Conservation (phyloP, 306 rosid species). For the Castanea mollissima region DNA sequence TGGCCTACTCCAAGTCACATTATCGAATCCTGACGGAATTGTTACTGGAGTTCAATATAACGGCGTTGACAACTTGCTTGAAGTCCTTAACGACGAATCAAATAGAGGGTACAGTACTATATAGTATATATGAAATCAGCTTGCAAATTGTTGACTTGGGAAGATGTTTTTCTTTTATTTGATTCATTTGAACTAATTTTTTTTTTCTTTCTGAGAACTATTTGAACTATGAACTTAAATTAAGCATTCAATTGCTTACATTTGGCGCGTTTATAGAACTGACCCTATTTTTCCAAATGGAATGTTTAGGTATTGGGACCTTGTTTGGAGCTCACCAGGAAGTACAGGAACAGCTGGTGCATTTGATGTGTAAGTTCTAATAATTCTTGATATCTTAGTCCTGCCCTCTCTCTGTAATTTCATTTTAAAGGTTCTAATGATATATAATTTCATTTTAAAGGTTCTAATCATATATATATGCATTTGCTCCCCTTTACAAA, state of each 20-base stretch:
- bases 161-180: background rate
- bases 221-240: background rate
- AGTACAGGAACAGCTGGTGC: constrained; percentile 50
- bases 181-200: background rate
- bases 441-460: background rate
- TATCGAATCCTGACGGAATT: constrained; percentile 77
- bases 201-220: background rate
- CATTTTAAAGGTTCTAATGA: background rate
- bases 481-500: background rate
- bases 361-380: constrained; percentile 68
- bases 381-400: no score
- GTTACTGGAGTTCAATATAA: constrained; percentile 62
- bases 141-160: background rate
- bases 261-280: background rate
- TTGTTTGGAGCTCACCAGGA: constrained; percentile 69
- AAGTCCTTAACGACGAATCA: constrained; percentile 28
- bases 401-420: background rate
- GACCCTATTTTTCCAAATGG: background rate
- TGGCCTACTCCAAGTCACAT: constrained; percentile 57
- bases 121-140: background rate
- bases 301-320: constrained; percentile 75
- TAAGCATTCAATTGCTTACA: background rate
- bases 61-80: constrained; percentile 76
- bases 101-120: constrained; percentile 54
- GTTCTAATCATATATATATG: background rate